These are phyloP conservation scores for Hypomyces perniciosus DNA, from an alignment of 2,329 filamentous ascomycete species.

Conservation along the genomic window DNA sequence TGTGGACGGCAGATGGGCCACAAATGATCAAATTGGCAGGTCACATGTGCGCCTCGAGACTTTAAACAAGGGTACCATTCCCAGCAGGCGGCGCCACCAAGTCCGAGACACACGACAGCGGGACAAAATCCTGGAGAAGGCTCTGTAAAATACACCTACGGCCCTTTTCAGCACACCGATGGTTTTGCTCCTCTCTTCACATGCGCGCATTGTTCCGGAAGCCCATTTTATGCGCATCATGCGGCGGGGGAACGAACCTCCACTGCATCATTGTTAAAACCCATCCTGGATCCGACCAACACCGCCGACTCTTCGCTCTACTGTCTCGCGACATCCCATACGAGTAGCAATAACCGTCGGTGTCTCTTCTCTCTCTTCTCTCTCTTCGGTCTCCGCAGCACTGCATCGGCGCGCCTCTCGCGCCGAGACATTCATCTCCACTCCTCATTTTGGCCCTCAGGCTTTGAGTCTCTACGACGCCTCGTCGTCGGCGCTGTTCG, in stretches of 20 bases:
- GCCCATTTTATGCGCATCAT: constrained; percentile 35
- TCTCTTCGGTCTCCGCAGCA: constrained; percentile 19
- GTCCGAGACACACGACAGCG: constrained; percentile 9
- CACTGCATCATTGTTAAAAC: constrained; percentile 41
- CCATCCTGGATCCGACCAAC: constrained; percentile 53
- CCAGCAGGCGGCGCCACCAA: constrained; percentile 8
- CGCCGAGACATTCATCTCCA: constrained; percentile 48
- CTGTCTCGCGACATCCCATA: constrained; percentile 6
- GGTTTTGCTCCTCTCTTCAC: background rate
- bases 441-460: constrained; percentile 39
- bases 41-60: constrained; percentile 12
- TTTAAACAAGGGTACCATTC: background rate
- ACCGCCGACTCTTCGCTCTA: constrained; percentile 22
- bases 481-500: constrained; percentile 52
- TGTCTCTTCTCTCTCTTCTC: constrained; percentile 14
- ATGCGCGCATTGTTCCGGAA: background rate
- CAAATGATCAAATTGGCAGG: constrained; percentile 6
- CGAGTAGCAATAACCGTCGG: constrained; percentile 24
- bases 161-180: background rate
- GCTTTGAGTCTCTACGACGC: constrained; percentile 41
- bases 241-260: constrained; percentile 51
- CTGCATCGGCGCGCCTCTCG: constrained; percentile 27
- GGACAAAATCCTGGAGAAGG: background rate
- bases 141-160: background rate
- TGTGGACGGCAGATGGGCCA: background rate